These are phyloP conservation scores for Camillea tinctor DNA, from an alignment of 2,329 filamentous ascomycete genomes.

Conservation along the genomic window DNA sequence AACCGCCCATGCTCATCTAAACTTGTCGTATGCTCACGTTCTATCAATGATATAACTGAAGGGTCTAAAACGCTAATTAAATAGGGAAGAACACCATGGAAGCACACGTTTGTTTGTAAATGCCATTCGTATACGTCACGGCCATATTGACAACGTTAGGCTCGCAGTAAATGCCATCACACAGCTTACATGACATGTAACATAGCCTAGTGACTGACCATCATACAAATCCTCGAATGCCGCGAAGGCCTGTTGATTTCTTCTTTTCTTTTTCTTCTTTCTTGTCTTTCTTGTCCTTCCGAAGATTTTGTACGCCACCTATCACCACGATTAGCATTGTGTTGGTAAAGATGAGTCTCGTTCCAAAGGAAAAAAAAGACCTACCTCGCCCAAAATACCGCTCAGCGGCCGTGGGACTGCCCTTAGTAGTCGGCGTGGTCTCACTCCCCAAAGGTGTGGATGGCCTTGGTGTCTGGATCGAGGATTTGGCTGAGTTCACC, in stretches of 20 bases:
- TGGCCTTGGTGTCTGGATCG: slow-evolving; percentile 32
- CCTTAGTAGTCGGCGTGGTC: slow-evolving; percentile 25
- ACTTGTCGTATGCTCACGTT: no score
- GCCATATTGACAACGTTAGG: not conserved
- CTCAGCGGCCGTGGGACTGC: slow-evolving; percentile 38
- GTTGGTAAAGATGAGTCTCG: slow-evolving; percentile 50
- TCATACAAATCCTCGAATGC: slow-evolving; percentile 39
- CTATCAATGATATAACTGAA: not conserved
- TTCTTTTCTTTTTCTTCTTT: slow-evolving; percentile 47
- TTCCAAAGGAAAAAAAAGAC: slow-evolving; percentile 19
- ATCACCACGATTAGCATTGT: slow-evolving; percentile 30
- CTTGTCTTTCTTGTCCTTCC: slow-evolving; percentile 46
- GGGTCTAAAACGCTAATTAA: not conserved
- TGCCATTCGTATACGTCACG: not conserved
- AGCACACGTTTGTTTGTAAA: not conserved
- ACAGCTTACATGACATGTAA: slow-evolving; percentile 1
- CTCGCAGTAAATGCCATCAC: not conserved
- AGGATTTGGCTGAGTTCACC: slow-evolving; percentile 24
- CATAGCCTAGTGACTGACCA: not conserved
- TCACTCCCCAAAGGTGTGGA: slow-evolving; percentile 39
- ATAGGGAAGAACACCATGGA: no score
- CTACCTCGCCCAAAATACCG: slow-evolving; percentile 48
- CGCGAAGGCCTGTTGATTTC: slow-evolving; percentile 36
- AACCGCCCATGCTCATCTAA: no score
- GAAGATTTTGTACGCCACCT: slow-evolving; percentile 50